Evolutionary conservation across 139 green algal genomes (phyloP), one percentile per base, ranked within the genome.

Genomic region (Chlorella sp.): DNA sequence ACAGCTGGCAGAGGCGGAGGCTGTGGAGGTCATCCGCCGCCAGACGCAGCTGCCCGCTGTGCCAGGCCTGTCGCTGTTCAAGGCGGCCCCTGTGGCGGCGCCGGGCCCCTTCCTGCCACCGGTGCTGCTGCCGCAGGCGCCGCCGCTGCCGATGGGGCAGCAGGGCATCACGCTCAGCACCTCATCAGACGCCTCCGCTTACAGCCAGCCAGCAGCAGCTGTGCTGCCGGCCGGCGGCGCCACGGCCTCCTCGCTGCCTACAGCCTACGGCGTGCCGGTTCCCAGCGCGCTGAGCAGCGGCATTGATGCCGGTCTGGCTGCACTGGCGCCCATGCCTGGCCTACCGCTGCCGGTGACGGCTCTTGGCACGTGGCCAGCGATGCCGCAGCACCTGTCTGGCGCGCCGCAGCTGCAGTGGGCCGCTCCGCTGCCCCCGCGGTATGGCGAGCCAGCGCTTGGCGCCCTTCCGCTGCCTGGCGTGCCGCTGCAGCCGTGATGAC

Each of bases 1-100:
- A 3, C 34, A 74, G 77, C 20, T 83, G 64, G 60, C 77, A 24
- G 77, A 73, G 26, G 16, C 32, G 1, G 28, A 41, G 28, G 41
- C 40, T 14, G 77, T 56, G 40, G 77, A 83, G 28, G 77, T 60
- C 16, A 74, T 62, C 28, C 56, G 77, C 40, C 38, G 60, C 60
- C 77, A 83, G 77, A 41, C 48, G 41, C 77, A 73, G 60, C 60
- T 74, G 77, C 60, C 58, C 3, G 11, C 17, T 0, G 60, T 73
- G 28, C 60, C 60, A 8, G 34, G 36, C 58, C 65, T 83, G 56
- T 73, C 77, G 0, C 77, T 83, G 20, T 83, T 83, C 77, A 83
- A 83, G 60, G 60, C 77, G 28, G 77, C 60, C 0, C 40, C 77
- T 3, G 58, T 46, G 17, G 60, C 40, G 13, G 76, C 26, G 3